Percentiles rank a stretch among this genome's conserved stretches.
Conservation (phyloP, 73 alveolate species). For the Tetrahymena thermophila region DNA sequence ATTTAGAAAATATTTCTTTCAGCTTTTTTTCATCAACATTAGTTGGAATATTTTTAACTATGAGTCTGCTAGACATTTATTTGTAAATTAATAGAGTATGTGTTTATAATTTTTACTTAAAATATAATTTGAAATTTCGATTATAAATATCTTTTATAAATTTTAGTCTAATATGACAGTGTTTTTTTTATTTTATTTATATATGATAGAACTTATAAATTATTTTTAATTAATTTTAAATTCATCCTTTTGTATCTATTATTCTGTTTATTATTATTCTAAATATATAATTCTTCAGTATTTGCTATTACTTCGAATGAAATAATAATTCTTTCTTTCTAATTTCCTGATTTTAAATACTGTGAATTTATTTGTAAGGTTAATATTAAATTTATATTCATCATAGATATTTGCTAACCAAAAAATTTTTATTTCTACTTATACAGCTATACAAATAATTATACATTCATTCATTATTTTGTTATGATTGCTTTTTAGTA, state of each 20-base stretch:
- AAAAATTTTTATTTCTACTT: background rate
- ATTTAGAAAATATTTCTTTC: background rate
- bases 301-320: background rate
- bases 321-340: background rate
- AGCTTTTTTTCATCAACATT: background rate
- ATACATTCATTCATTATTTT: too few relatives aligned
- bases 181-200: background rate
- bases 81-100: background rate
- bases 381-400: too few relatives aligned
- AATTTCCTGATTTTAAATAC: too few relatives aligned
- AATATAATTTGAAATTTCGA: background rate
- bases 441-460: background rate
- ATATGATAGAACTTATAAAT: background rate
- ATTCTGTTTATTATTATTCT: background rate
- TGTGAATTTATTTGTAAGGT: background rate
- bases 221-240: background rate
- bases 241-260: background rate
- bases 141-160: background rate
- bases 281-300: background rate
- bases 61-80: constrained; percentile 3
- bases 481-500: too few relatives aligned
- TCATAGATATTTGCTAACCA: background rate
- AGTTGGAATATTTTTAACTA: constrained; percentile 7
- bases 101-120: too few relatives aligned
- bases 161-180: background rate